Evolutionary conservation across 2,329 filamentous ascomycete species (phyloP), one percentile per base, ranked within the genome.

Genomic region (Neonectria sp.): DNA sequence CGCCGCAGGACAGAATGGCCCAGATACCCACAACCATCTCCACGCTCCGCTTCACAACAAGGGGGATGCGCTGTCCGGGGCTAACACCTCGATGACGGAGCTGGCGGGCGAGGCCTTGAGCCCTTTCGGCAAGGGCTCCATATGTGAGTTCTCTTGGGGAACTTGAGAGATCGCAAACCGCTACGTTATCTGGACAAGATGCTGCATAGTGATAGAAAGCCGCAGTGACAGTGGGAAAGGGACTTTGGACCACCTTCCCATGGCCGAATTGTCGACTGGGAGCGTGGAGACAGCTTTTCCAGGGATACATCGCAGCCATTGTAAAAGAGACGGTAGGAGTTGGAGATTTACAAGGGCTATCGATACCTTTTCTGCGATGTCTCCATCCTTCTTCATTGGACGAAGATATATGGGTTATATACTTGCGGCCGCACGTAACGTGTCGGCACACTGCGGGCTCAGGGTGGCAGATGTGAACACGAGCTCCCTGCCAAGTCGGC

Each of bases 11-110:
- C 37, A 90, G 78, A 21, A 89, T 81, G 2, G 86, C 88, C 62
- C 88, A 80, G 55, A 90, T 89, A 24, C 85, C 87, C 56, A 89
- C 81, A 7, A 89, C 78, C 86, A 90, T 88, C 69, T 88, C 86
- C 55, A 88, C 77, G 45, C 86, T 85, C 15, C 88, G 82, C 65
- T 85, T 85, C 63, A 86, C 84, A n/a, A 90, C 82, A 29, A 90
- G 80, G n/a, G 85, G 86, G 6, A 89, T 81, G 43, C 85, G 80
- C 70, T 88, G 83, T 6, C 81, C 79, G 27, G 83, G 82, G 40
- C 73, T 69, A 27, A 87, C 79, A 35, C 85, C 85, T 15, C 75
- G 75, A 60, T 51, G 60, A 51, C 69, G 78, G 15, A 88, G 80
- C 24, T 79, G 72, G 58, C 79, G 75, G 46, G 84, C 81, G 12